Base-by-base conservation (phyloP, 768 basidiomycete species). In the Hygrocybe coccinea region DNA sequence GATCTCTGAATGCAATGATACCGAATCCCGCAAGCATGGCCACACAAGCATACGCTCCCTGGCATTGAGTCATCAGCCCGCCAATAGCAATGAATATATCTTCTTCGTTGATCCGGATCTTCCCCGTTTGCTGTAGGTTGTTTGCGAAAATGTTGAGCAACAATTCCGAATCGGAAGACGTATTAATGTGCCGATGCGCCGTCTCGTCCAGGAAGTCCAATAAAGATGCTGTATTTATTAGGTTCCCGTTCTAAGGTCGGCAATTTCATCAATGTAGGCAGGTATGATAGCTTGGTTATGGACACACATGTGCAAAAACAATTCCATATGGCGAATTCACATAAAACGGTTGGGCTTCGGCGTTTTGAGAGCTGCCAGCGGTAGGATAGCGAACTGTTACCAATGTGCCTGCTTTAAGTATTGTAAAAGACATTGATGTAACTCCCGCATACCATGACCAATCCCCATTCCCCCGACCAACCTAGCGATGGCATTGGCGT, bases 311-410 rank as follows among this genome's bases (percentile, higher is more conserved):
- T 17, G 91, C 97, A 67, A 99, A 89, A 59, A 95, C 92, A 66
- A 99, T 95, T 50, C 97, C 97, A 69, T 98, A 99, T 2, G 97
- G 97, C n/a, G 94, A 95, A 75, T 99, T 99, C 64, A 99, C 97
- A 68, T 99, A 99, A 79, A 99, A 99, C 1, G 97, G 97, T 67
- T 99, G 97, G 7, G 97, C 95, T 69, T 99, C 97, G 10, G 95
- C 87, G 62, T 97, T 90, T 56, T 94, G 90, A 56, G 93, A 97
- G 66, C 92, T 93, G 49, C 97, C 97, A 52, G 97, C 97, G 58
- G 97, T 98, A 9, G 97, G 97, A 73, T 99, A 98, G 56, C 97
- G 85, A 53, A 95, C 97, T 98, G 63, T 6, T 61, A 22, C 44
- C 19, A 59, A 47, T n/a, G 33, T 19, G 8, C 8, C 8, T 29